Percentiles rank a stretch among this genome's conserved stretches.
Evolutionary conservation across 306 rosid species (phyloP).

Genomic region (Lablab purpureus): DNA sequence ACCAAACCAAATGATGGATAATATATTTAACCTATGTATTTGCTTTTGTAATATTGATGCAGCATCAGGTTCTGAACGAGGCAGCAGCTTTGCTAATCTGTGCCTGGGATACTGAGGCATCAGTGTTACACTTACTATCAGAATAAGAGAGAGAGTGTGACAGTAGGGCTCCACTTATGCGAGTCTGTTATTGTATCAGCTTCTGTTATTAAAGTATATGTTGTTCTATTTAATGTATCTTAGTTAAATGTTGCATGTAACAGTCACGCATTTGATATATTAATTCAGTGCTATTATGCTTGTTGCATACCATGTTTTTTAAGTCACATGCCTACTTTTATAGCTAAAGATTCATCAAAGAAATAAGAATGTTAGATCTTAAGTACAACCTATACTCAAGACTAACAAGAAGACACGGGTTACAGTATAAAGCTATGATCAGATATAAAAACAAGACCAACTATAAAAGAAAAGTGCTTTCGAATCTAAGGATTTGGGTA

Average conservation of each 20-base stretch:
- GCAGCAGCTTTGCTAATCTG: neutral
- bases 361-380: too few relatives aligned
- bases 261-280: neutral
- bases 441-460: too few relatives aligned
- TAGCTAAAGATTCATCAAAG: too few relatives aligned
- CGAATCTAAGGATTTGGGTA: too few relatives aligned
- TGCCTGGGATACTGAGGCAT: neutral
- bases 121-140: neutral
- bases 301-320: neutral
- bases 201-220: neutral
- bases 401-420: too few relatives aligned
- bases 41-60: neutral
- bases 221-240: neutral
- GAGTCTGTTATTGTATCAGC: neutral
- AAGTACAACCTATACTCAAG: too few relatives aligned
- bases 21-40: neutral
- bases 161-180: neutral
- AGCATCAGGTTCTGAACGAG: constrained; percentile 1
- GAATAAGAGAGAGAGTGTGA: constrained; percentile 1
- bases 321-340: too few relatives aligned
- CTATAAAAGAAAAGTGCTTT: too few relatives aligned
- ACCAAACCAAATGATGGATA: too few relatives aligned
- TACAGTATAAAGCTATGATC: too few relatives aligned
- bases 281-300: neutral
- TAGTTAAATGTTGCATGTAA: constrained; percentile 2